phyloP scores from a whole-genome alignment of 352 stramenopile species.

The Globisporangium takayamanum region DNA sequence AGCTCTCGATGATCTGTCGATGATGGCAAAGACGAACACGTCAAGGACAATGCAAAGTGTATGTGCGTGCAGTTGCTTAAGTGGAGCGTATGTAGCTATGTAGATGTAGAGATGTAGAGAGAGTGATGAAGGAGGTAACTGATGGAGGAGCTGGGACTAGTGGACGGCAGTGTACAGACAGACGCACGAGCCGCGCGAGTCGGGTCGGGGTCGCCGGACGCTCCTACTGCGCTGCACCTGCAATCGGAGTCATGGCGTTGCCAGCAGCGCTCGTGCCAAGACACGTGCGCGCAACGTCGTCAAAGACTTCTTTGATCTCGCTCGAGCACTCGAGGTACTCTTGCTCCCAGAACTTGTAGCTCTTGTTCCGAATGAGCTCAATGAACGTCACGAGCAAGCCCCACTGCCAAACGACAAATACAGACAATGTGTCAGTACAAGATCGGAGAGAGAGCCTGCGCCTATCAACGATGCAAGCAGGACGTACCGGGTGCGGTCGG shows the following conservation, averaged over 20 bases:
- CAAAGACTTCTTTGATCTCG: slow-evolving; percentile 99
- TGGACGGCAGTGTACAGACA: background rate
- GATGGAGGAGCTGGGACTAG: background rate
- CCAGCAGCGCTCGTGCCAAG: slow-evolving; percentile 49
- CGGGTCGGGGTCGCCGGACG: background rate
- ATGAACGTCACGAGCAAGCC: slow-evolving; percentile 99
- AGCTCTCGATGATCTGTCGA: too few relatives aligned
- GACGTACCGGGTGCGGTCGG: slow-evolving; percentile 91
- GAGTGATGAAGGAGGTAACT: background rate
- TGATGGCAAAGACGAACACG: too few relatives aligned
- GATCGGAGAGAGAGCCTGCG: background rate
- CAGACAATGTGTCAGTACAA: background rate
- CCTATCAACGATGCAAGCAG: background rate
- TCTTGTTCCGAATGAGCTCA: slow-evolving; percentile 99
- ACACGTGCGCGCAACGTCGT: slow-evolving; percentile 95
- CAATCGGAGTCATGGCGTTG: slow-evolving; percentile 18
- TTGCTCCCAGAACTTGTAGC: slow-evolving; percentile 99
- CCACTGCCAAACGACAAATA: slow-evolving; percentile 47
- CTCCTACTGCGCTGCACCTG: slow-evolving; percentile 1
- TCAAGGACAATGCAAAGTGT: background rate
- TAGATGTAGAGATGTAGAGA: background rate
- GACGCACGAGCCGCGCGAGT: background rate
- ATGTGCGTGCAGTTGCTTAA: background rate
- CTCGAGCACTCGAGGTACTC: slow-evolving; percentile 97
- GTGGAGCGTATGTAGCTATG: background rate